Conservation (phyloP, 805 yeast species). For the Pichia nakasei region DNA sequence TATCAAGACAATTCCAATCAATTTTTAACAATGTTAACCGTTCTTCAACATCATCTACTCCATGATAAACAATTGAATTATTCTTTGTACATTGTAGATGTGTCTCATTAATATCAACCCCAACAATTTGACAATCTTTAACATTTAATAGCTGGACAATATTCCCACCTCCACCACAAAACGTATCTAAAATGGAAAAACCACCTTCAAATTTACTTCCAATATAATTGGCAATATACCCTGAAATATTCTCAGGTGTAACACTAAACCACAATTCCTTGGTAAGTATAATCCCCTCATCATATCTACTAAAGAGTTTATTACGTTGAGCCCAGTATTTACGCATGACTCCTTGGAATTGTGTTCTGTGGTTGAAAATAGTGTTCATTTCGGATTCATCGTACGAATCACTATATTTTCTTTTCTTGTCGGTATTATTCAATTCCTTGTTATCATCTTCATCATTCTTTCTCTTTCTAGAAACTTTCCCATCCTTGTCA, state of each 20-base stretch:
- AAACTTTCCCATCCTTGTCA: no score
- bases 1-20: constrained; percentile 6
- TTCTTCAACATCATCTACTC: not conserved
- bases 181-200: constrained; percentile 44
- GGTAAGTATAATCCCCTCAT: constrained; percentile 61
- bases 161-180: constrained; percentile 89
- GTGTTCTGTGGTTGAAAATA: constrained; percentile 7
- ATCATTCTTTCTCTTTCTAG: no score
- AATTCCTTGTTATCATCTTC: no score
- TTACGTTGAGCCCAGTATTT: constrained; percentile 62
- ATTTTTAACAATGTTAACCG: constrained; percentile 5
- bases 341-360: constrained; percentile 19
- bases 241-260: constrained; percentile 72
- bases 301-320: constrained; percentile 50
- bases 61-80: constrained; percentile 4
- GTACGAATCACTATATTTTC: not conserved
- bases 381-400: constrained; percentile 7
- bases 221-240: constrained; percentile 46
- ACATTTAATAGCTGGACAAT: constrained; percentile 50
- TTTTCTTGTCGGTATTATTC: not conserved
- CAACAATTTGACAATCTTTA: constrained; percentile 3
- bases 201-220: constrained; percentile 31
- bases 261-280: constrained; percentile 80
- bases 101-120: constrained; percentile 8
- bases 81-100: constrained; percentile 11